Conservation (phyloP, 2,329 filamentous ascomycete species). For the Fusarium fujikuroi region DNA sequence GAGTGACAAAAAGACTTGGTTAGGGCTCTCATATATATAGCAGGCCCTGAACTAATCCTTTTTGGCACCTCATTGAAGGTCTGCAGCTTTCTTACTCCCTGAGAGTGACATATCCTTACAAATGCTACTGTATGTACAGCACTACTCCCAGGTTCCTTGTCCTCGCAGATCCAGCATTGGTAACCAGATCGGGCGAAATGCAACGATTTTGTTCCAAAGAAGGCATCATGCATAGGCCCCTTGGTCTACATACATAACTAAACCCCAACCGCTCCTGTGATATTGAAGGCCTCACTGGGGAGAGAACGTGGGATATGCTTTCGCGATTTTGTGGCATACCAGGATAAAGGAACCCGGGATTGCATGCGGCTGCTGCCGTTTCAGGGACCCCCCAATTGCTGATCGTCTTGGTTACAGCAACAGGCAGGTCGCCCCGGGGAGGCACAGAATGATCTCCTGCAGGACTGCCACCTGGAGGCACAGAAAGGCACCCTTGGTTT, state of each 20-base stretch:
- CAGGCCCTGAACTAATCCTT: background rate
- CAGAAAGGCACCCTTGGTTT: constrained; percentile 23
- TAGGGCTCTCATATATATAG: too few species aligned
- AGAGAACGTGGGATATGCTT: constrained; percentile 4
- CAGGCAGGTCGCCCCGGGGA: constrained; percentile 26
- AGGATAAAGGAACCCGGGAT: constrained; percentile 25
- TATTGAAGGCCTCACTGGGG: background rate
- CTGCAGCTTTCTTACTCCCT: background rate
- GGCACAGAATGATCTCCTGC: constrained; percentile 40
- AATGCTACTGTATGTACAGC: constrained; percentile 8
- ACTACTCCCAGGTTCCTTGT: background rate
- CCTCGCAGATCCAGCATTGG: constrained; percentile 4
- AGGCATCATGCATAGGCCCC: constrained; percentile 9
- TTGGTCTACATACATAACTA: background rate
- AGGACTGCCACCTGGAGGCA: constrained; percentile 15
- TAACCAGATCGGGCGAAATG: constrained; percentile 5
- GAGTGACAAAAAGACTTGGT: background rate
- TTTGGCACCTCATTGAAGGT: background rate
- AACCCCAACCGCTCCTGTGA: background rate
- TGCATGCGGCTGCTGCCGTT: constrained; percentile 39
- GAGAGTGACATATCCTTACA: background rate
- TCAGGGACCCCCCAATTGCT: constrained; percentile 35
- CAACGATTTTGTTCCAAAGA: constrained; percentile 2
- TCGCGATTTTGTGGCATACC: background rate
- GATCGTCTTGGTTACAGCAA: constrained; percentile 19